These are phyloP conservation scores for Fusarium succisae DNA, from an alignment of 2,329 filamentous ascomycete species.

Conservation along the genomic window DNA sequence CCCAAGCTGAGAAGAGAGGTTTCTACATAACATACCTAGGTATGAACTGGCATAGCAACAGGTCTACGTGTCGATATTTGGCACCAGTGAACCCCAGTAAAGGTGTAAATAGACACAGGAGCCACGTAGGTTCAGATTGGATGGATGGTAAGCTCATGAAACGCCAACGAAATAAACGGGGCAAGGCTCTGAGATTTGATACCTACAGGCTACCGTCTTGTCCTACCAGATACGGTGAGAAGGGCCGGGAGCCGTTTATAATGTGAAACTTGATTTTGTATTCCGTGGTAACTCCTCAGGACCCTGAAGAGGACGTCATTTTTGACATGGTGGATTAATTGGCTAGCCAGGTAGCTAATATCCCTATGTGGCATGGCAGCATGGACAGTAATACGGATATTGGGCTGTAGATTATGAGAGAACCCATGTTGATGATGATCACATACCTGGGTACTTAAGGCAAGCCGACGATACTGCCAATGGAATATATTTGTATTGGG, in stretches of 20 bases:
- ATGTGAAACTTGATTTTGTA: constrained; percentile 34
- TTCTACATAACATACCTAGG: background rate
- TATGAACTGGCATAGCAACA: constrained; percentile 10
- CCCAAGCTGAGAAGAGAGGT: background rate
- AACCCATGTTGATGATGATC: constrained; percentile 3
- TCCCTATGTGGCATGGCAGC: background rate
- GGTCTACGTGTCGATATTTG: constrained; percentile 8
- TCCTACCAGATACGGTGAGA: constrained; percentile 13
- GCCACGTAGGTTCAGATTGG: constrained; percentile 25
- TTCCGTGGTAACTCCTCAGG: constrained; percentile 8
- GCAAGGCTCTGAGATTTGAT: background rate
- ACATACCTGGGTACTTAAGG: background rate
- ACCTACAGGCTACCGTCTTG: background rate
- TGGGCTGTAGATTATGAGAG: background rate
- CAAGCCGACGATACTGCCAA: background rate
- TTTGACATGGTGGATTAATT: constrained; percentile 3
- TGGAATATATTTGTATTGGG: background rate
- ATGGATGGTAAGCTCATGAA: constrained; percentile 20
- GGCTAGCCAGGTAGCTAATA: background rate
- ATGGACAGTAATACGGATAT: background rate
- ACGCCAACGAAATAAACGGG: constrained; percentile 13
- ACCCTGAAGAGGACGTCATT: constrained; percentile 21
- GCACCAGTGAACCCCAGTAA: constrained; percentile 17
- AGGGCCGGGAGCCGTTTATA: constrained; percentile 19
- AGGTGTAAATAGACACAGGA: background rate